Evolutionary conservation across 2,329 filamentous ascomycete species (phyloP), one percentile per base, ranked within the genome.

Genomic region (Fulvia fulva): DNA sequence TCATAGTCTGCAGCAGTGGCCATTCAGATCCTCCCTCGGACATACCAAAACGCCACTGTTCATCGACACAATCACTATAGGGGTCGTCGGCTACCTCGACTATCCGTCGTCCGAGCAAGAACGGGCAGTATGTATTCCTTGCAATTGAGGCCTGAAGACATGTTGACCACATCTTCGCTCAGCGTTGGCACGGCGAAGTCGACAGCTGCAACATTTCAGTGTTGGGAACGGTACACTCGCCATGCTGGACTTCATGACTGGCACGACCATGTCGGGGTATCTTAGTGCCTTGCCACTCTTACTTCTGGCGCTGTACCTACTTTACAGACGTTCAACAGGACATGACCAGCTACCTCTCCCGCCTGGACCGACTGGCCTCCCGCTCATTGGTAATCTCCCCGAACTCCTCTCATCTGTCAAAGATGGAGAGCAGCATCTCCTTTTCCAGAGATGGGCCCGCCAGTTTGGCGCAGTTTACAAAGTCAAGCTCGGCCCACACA

Each of bases 351-450:
- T 47, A 12, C 5, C n/a, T 28, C 23, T 47, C 7, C 44, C 44
- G 5, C 44, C 44, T 14, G 44, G 25, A 6, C 34, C 34, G 12
- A 41, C 34, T 41, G 34, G 16, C n/a, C 34, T 41, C 11, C 49
- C 55, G 19, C 9, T 47, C 2, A 25, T 55, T n/a, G 51, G 56
- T 5, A 55, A 55, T 21, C 30, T 58, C 12, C 46, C 32, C 4
- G 51, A 58, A 7, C 23, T 55, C 16, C 21, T 58, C n/a, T 14
- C 21, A 30, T 51, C 56, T 26, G 32, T 25, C 25, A 26, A 54
- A 23, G 23, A 44, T n/a, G 56, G 56, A 21, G 56, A 58, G 32
- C 51, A 58, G 25, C 56, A 55, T 47, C 32, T 58, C 8, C 43
- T 58, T 9, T 43, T 58, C 21, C 16, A 58, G 28, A 44, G 32